Evolutionary conservation across 441 rosid genomes (phyloP), one percentile per base, ranked within the genome.

Genomic region (Kokia cookei): DNA sequence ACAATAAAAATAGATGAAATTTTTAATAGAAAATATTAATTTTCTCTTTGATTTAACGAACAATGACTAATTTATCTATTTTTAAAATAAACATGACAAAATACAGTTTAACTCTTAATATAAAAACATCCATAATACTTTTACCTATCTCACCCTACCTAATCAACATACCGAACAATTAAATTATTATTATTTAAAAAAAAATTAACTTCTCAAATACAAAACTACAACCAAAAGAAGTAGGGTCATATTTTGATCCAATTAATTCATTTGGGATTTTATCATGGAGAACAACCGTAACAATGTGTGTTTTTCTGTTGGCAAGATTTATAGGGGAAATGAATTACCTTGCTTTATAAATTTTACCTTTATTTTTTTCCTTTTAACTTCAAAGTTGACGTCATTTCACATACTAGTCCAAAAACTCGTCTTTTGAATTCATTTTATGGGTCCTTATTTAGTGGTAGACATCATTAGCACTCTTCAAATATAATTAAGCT

Each of bases 141-240:
- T 32, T 32, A 4, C 1, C 0, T 0, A 32, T 32, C 6, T 0
- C 0, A 32, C 35, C 1, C 6, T 0, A 32, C 0, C 6, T 4
- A 32, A 32, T 0, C 35, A 32, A 32, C 4, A 0, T 4, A 32
- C 35, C 4, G 5, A 32, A 32, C 35, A 32, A 4, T 32, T 32
- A 32, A 32, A 32, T 32, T 32, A 4, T 4, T 32, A 32, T 32
- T 32, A 32, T 32, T 24, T 24, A 4, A 4, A 29, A 32, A 19
- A 0, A 32, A 32, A 5, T 4, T 4, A 32, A 32, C 1, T 32
- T 32, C 37, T 32, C 5, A 32, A 32, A 32, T 32, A 32, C 37
- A 5, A 32, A 32, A 29, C 4, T 29, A 29, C 32, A 29, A 29
- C 4, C 37, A 1, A 32, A 32, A 32, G 37, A 32, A 32, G 37